These are phyloP conservation scores for Monocercomonoides exilis DNA, from an alignment of 78 protist species.

Conservation along the genomic window DNA sequence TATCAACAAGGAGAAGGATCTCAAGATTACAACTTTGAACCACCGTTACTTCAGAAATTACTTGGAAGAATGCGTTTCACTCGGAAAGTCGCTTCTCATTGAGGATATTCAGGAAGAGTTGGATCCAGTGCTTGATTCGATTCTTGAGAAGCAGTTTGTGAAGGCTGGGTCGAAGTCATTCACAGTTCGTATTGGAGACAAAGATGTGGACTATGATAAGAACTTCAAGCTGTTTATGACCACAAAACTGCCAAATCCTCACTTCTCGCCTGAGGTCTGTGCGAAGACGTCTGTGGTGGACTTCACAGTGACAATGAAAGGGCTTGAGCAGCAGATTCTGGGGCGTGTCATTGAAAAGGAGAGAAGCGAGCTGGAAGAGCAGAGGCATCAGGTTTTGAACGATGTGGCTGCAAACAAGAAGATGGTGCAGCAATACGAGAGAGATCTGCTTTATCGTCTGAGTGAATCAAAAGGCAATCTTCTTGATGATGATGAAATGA, in stretches of 20 bases:
- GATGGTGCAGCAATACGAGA: constrained; percentile 48
- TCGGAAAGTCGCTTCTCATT: constrained; percentile 61
- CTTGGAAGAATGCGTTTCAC: constrained; percentile 51
- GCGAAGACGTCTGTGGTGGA: constrained; percentile 67
- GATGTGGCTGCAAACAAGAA: constrained; percentile 55
- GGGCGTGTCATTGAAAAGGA: constrained; percentile 58
- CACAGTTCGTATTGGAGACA: constrained; percentile 58
- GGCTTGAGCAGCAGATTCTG: constrained; percentile 81
- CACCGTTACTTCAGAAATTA: constrained; percentile 39
- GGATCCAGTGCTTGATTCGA: constrained; percentile 74
- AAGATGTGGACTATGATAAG: constrained; percentile 49
- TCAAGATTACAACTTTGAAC: constrained; percentile 30
- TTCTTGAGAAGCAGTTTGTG: constrained; percentile 63
- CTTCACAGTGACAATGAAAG: constrained; percentile 70
- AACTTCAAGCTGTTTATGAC: constrained; percentile 58
- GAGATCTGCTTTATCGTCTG: constrained; percentile 53
- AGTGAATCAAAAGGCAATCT: constrained; percentile 59
- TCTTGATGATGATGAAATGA: constrained; percentile 69
- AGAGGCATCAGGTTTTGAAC: constrained; percentile 48
- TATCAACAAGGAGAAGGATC: constrained; percentile 26
- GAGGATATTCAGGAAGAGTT: constrained; percentile 62
- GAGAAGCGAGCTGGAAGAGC: constrained; percentile 63
- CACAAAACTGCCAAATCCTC: constrained; percentile 74
- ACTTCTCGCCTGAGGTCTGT: constrained; percentile 69
- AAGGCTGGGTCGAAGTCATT: constrained; percentile 36